Evolutionary conservation across 257 asterid genomes (phyloP).

Genomic region (Nicotiana knightiana): DNA sequence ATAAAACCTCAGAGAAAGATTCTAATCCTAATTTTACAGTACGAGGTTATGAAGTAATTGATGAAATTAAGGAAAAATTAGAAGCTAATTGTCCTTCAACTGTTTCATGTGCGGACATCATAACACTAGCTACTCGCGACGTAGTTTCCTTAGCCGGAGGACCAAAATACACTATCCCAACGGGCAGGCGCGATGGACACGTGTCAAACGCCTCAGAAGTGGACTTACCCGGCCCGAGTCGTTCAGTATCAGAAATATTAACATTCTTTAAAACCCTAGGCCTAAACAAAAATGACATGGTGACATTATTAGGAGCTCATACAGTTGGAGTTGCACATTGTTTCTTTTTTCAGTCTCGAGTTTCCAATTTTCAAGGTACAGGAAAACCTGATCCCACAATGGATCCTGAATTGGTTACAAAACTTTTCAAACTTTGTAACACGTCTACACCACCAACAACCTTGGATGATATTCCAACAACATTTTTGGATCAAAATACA

Average conservation of each 20-base stretch:
- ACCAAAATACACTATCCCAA: constrained; percentile 39
- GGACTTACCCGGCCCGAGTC: constrained; percentile 48
- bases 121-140: constrained; percentile 74
- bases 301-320: constrained; percentile 70
- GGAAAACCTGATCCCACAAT: constrained; percentile 10
- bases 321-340: constrained; percentile 73
- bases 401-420: constrained; percentile 44
- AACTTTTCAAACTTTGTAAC: constrained; percentile 34
- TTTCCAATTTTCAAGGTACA: constrained; percentile 36
- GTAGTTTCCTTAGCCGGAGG: constrained; percentile 64
- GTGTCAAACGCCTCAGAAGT: constrained; percentile 37
- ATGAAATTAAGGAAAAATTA: constrained; percentile 47
- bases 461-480: constrained; percentile 17
- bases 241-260: constrained; percentile 22
- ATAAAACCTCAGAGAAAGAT: constrained; percentile 21
- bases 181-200: constrained; percentile 63
- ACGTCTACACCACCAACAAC: constrained; percentile 30
- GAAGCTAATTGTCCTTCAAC: constrained; percentile 47
- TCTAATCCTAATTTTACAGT: constrained; percentile 27
- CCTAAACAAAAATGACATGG: constrained; percentile 55
- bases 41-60: constrained; percentile 57
- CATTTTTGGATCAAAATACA: constrained; percentile 63
- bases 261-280: constrained; percentile 32
- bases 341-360: constrained; percentile 43
- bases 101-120: constrained; percentile 73